Evolutionary conservation across 306 rosid species (phyloP).

Genomic region (Vicia sativa): DNA sequence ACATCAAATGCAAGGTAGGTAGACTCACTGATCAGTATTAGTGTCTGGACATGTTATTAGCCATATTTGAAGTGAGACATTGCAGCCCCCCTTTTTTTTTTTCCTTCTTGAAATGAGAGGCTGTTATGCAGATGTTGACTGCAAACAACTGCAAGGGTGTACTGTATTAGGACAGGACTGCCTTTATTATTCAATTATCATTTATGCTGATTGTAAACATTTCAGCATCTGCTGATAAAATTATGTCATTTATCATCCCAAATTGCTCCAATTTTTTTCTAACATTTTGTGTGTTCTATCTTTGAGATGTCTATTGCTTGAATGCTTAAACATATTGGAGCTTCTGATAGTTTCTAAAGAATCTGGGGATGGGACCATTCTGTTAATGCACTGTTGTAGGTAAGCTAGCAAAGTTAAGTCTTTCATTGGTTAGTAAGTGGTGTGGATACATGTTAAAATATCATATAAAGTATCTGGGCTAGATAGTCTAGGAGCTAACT

Average conservation of each 20-base stretch:
- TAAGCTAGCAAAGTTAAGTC: neutral
- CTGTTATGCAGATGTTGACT: slow-evolving; percentile 38
- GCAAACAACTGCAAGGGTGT: slow-evolving; percentile 38
- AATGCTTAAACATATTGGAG: neutral
- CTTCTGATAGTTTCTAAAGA: slow-evolving; percentile 1
- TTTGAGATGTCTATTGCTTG: slow-evolving; percentile 8
- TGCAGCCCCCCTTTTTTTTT: slow-evolving; percentile 11
- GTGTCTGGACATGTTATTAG: slow-evolving; percentile 33
- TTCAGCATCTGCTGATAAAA: slow-evolving; percentile 35
- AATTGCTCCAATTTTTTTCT: neutral
- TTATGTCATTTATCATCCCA: slow-evolving; percentile 12
- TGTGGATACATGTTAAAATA: neutral
- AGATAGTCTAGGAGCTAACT: neutral
- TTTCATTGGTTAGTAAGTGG: neutral
- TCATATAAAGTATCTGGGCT: neutral
- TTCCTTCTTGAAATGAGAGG: slow-evolving; percentile 21
- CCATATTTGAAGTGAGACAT: slow-evolving; percentile 42
- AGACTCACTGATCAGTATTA: slow-evolving; percentile 36
- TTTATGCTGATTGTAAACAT: slow-evolving; percentile 46
- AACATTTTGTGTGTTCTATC: neutral
- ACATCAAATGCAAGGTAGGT: slow-evolving; percentile 36
- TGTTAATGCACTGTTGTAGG: neutral
- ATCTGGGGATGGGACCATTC: slow-evolving; percentile 5
- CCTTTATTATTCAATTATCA: slow-evolving; percentile 32
- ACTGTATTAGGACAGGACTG: slow-evolving; percentile 20